Evolutionary conservation across 208 protist genomes (phyloP).

Genomic region (Leishmania turanica): DNA sequence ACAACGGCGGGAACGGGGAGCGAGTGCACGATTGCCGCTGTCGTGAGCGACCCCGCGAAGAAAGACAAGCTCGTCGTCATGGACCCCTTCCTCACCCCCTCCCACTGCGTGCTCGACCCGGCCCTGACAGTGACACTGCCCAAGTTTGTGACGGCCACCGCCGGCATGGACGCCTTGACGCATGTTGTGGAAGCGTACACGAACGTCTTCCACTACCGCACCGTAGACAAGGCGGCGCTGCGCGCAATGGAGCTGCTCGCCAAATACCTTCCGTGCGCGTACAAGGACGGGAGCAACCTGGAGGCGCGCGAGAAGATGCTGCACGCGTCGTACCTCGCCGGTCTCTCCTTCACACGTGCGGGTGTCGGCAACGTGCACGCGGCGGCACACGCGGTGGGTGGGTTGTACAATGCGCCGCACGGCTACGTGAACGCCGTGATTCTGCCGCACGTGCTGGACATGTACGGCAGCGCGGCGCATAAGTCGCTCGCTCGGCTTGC

Average conservation of each 20-base stretch:
- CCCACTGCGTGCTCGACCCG: constrained; percentile 80
- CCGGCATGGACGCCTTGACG: constrained; percentile 86
- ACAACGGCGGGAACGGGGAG: constrained; percentile 90
- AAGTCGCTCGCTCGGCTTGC: constrained; percentile 42
- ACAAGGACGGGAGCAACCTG: constrained; percentile 49
- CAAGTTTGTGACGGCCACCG: constrained; percentile 74
- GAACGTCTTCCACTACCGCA: constrained; percentile 48
- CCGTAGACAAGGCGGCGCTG: constrained; percentile 50
- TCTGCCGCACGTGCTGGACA: constrained; percentile 68
- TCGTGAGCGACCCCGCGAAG: constrained; percentile 50
- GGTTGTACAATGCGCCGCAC: constrained; percentile 79
- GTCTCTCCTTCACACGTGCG: constrained; percentile 85
- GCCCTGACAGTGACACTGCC: constrained; percentile 72
- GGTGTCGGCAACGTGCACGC: constrained; percentile 89
- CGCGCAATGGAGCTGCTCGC: constrained; percentile 54
- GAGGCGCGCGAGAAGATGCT: constrained; percentile 74
- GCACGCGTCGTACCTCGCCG: constrained; percentile 74
- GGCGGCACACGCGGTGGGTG: constrained; percentile 77
- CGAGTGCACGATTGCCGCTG: constrained; percentile 84
- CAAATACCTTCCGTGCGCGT: constrained; percentile 49
- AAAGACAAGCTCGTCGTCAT: constrained; percentile 72
- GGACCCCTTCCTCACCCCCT: constrained; percentile 63
- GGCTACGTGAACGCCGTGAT: constrained; percentile 83
- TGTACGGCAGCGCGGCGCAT: constrained; percentile 48
- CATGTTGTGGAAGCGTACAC: constrained; percentile 85